A percentile compares a stretch with the other conserved stretches of the same genome.
Evolutionary conservation across 257 asterid species (phyloP).

Genomic region (Phtheirospermum japonicum): DNA sequence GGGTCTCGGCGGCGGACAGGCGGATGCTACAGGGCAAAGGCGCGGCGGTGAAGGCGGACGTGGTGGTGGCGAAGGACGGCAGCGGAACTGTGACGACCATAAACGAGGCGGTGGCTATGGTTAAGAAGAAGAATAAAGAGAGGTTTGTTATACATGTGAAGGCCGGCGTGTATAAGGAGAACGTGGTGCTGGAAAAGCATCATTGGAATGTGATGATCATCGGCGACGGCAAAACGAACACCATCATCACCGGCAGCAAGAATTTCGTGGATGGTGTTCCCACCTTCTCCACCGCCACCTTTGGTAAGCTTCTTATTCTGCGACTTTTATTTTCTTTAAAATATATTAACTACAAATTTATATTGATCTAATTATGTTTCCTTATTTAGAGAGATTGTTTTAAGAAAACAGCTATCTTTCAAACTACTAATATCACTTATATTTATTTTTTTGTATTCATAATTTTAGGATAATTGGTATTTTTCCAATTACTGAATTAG

Average conservation of each 20-base stretch:
- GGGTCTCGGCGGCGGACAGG: constrained; percentile 57
- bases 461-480: too few species aligned
- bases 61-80: constrained; percentile 64
- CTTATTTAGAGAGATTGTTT: too few species aligned
- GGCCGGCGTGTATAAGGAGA: constrained; percentile 56
- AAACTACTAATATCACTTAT: too few species aligned
- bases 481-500: too few species aligned
- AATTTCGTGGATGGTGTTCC: constrained; percentile 52
- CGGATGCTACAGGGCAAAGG: constrained; percentile 43
- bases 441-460: too few species aligned
- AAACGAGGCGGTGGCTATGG: constrained; percentile 49
- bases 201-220: constrained; percentile 71
- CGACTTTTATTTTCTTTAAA: not conserved
- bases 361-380: too few species aligned
- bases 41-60: constrained; percentile 40
- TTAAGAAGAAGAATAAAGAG: constrained; percentile 48
- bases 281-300: constrained; percentile 67
- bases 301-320: constrained; percentile 42
- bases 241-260: constrained; percentile 50
- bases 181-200: constrained; percentile 56
- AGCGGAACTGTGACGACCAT: constrained; percentile 47
- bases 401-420: too few species aligned
- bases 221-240: constrained; percentile 60
- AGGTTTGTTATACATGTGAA: constrained; percentile 57
- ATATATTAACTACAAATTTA: too few species aligned